Evolutionary conservation across 2,329 filamentous ascomycete genomes (phyloP).

Genomic region (Colletotrichum euphorbiae): DNA sequence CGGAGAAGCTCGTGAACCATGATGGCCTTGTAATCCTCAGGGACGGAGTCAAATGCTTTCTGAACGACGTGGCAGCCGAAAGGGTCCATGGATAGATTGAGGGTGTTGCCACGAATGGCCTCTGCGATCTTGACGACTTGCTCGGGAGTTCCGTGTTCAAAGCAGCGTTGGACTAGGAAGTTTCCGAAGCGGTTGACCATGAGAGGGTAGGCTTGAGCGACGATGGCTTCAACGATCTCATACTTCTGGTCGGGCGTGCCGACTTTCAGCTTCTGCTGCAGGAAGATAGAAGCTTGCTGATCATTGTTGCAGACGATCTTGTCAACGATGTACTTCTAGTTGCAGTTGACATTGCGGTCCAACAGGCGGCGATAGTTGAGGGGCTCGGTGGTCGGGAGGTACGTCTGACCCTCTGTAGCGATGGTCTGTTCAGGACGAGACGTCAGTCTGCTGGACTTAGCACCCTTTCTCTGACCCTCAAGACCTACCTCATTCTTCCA

Average conservation of each 20-base stretch:
- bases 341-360: constrained; percentile 95
- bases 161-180: constrained; percentile 97
- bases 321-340: constrained; percentile 99
- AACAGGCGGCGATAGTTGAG: constrained; percentile 96
- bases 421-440: constrained; percentile 54
- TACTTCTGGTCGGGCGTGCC: constrained; percentile 95
- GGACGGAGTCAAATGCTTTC: constrained; percentile 97
- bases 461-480: background rate
- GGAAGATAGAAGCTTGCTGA: constrained; percentile 97
- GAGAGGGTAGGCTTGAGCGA: constrained; percentile 90
- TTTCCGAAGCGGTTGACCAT: constrained; percentile 99
- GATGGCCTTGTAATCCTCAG: constrained; percentile 96
- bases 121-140: constrained; percentile 96
- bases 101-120: constrained; percentile 91
- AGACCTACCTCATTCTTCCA: constrained; percentile 68
- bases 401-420: constrained; percentile 74
- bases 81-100: constrained; percentile 96
- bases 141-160: constrained; percentile 95
- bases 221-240: constrained; percentile 96
- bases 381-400: constrained; percentile 87
- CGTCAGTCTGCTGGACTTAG: constrained; percentile 26
- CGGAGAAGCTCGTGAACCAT: constrained; percentile 99
- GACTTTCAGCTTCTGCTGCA: constrained; percentile 98
- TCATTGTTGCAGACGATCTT: constrained; percentile 99
- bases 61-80: constrained; percentile 99